phyloP scores from a whole-genome alignment of 1,284 basidiomycete species.

The Golubevia sp. region DNA sequence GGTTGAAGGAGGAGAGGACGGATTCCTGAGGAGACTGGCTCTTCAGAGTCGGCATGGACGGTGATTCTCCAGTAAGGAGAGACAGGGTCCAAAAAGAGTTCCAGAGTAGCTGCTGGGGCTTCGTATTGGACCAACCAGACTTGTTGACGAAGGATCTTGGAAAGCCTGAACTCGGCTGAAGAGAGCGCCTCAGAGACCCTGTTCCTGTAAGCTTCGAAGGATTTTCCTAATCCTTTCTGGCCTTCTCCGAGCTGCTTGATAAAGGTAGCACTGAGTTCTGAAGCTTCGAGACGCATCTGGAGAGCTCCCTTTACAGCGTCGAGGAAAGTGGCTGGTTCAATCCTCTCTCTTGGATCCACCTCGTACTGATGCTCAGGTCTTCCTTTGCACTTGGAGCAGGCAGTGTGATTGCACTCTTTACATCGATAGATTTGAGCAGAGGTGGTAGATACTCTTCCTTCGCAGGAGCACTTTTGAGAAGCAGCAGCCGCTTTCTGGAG shows the following conservation, averaged over 20 bases:
- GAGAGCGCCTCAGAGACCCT: background rate
- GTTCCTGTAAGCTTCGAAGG: background rate
- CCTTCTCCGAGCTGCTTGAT: background rate
- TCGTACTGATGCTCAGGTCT: slow-evolving; percentile 81
- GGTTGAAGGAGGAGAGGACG: slow-evolving; percentile 35
- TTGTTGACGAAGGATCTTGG: slow-evolving; percentile 69
- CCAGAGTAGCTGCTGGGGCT: slow-evolving; percentile 73
- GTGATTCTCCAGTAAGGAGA: slow-evolving; percentile 74
- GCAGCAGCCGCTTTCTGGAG: slow-evolving; percentile 73
- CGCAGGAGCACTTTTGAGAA: slow-evolving; percentile 81
- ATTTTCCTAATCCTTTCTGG: background rate
- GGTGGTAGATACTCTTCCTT: slow-evolving; percentile 80
- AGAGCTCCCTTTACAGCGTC: slow-evolving; percentile 77
- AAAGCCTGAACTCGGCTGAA: slow-evolving; percentile 33
- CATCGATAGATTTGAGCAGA: slow-evolving; percentile 70
- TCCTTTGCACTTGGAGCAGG: slow-evolving; percentile 84
- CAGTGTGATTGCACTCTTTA: slow-evolving; percentile 75
- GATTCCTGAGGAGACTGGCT: slow-evolving; percentile 26
- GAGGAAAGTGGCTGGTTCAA: slow-evolving; percentile 73
- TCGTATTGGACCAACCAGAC: slow-evolving; percentile 83
- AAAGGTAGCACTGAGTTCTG: too few relatives aligned
- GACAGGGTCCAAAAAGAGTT: slow-evolving; percentile 76
- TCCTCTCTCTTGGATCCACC: slow-evolving; percentile 62
- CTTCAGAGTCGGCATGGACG: slow-evolving; percentile 24
- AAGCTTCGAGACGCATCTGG: slow-evolving; percentile 70